Evolutionary conservation across 2,329 filamentous ascomycete genomes (phyloP), one percentile per base, ranked within the genome.

Genomic region (Aureobasidium namibiae): DNA sequence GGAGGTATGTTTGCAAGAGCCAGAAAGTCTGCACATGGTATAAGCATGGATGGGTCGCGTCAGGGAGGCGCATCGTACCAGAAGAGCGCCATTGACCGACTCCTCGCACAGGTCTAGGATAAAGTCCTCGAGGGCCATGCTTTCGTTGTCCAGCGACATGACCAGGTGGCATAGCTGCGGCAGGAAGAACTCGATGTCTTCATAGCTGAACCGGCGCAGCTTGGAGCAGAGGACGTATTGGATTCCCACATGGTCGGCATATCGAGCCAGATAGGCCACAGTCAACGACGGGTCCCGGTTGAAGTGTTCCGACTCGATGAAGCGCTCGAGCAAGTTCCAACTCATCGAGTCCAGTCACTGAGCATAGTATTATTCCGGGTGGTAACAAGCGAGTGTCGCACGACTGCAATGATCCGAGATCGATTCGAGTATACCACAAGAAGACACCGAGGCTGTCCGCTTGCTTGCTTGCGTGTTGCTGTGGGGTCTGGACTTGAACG

Each of bases 261-360:
- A 94, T 68, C 89, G 89, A 69, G 89, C 89, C 70, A 94, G 84
- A 76, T 94, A 94, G 65, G 89, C 90, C 72, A 94, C 89, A 63
- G 89, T 88, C 74, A 94, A 85, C 74, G 91, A 92, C 64, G 90
- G 89, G 76, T 92, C 87, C 77, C 89, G 87, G 79, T 92, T 92
- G 82, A 94, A 94, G 80, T 94, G 88, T 80, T 94, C 89, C 79
- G 88, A 91, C 82, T 92, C 89, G 79, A 94, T 85, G 83, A 92
- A 92, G 76, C 89, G 85, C 80, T 90, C 88, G 73, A 94, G 82
- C 78, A 94, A 81, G 80, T 92, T 88, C 89, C 89, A 92, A 77
- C 76, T 79, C 77, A 80, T 80, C 67, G 68, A 69, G 67, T 61
- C 61, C 56, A 50, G 50, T 3, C 39, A 41, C 16, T 54, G 50